Evolutionary conservation across 164 flowering plant genomes (phyloP).

Genomic region (Stephania cephalantha): DNA sequence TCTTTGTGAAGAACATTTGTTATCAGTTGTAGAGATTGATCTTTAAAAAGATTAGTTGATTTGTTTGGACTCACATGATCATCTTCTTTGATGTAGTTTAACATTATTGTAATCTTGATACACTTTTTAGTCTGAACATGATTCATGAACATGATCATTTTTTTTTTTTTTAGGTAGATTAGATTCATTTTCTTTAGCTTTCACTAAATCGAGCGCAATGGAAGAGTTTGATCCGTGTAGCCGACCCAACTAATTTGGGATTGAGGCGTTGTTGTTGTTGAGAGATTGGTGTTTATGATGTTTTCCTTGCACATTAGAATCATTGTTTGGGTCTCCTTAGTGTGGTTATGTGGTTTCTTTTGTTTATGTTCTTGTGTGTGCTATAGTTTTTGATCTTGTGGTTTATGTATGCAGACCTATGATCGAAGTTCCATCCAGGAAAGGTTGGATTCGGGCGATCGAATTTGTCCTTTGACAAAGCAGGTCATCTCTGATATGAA

Average conservation of each 20-base stretch:
- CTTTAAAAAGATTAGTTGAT: background rate
- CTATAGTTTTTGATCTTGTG: background rate
- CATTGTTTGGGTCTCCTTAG: background rate
- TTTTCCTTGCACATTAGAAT: background rate
- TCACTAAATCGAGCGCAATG: no score
- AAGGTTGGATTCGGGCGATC: constrained; percentile 56
- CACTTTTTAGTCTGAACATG: background rate
- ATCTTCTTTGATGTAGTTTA: background rate
- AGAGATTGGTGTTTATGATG: no score
- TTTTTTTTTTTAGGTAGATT: background rate
- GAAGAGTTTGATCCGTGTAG: no score
- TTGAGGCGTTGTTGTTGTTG: no score
- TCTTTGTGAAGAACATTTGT: background rate
- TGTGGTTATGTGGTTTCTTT: background rate
- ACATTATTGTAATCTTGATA: background rate
- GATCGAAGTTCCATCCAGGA: constrained; percentile 57
- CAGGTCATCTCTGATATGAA: constrained; percentile 60
- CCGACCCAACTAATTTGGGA: no score
- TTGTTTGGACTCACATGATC: background rate
- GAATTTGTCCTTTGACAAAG: constrained; percentile 61
- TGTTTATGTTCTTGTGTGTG: background rate
- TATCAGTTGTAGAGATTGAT: background rate
- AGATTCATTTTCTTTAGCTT: background rate
- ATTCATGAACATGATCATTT: background rate
- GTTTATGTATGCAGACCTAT: constrained; percentile 50